Evolutionary conservation across 2,329 filamentous ascomycete genomes (phyloP), one percentile per base, ranked within the genome.

Genomic region (Alternaria hordeiaustralica): DNA sequence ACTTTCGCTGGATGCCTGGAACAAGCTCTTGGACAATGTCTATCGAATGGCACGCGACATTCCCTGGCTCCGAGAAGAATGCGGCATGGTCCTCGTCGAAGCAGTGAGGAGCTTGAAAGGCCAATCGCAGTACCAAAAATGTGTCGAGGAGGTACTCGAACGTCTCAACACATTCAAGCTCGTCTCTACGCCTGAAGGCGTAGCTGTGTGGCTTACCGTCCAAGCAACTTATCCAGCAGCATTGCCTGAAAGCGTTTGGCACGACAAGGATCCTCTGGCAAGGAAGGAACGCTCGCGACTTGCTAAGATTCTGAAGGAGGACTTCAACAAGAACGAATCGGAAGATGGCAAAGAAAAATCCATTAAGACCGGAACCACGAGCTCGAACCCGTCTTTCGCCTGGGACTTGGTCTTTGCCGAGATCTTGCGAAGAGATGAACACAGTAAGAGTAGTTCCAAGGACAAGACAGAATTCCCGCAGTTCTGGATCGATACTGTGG

Each of bases 61-160:
- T 80, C 88, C 92, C 30, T 97, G 94, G 95, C 85, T 98, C 69
- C 88, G 93, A 64, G 90, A 95, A 73, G 92, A 97, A 77, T 97
- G 93, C 73, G 93, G 92, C 30, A 93, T 90, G 85, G 88, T 96
- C 51, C 84, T 97, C 25, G 90, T 92, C 47, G 89, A 93, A 74
- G 89, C 90, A 13, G 79, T 96, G 41, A 85, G 86, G 30, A 88
- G 90, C 20, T 71, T 87, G 30, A 74, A 79, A 9, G 75, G 80
- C 28, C 75, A 78, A 20, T 69, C 80, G 18, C 66, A 71, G 10
- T 72, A 88, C 88, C 80, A 86, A 70, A 82, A 85, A 60, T 86
- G 88, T 60, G 87, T 88, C 1, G 85, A 90, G 72, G 80, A 84
- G 25, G 89, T 91, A 0, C 82, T 96, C 36, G 82, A 88, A 63